Conservation (phyloP, 768 basidiomycete genomes). For the Tubosaeta brunneosetosa region DNA sequence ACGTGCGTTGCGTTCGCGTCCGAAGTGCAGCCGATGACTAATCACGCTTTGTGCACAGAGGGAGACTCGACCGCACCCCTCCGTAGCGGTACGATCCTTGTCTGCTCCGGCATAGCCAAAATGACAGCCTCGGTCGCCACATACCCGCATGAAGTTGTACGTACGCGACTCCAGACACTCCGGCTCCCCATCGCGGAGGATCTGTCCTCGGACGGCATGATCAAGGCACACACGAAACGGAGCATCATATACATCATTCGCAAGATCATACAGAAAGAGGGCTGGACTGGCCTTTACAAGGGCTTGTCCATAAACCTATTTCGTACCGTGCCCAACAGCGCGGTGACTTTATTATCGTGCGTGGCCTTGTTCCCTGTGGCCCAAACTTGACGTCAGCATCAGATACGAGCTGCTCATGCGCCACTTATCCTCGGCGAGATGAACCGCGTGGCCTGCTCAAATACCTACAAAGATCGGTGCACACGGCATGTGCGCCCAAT, state of each 20-base stretch:
- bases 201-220: slow-evolving; percentile 57
- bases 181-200: slow-evolving; percentile 59
- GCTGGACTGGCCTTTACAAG: slow-evolving; percentile 86
- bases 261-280: slow-evolving; percentile 75
- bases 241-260: slow-evolving; percentile 72
- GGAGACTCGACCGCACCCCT: slow-evolving; percentile 28
- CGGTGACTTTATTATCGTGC: slow-evolving; percentile 78
- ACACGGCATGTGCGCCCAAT: slow-evolving; percentile 2
- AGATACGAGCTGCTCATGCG: slow-evolving; percentile 34
- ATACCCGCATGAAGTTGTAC: slow-evolving; percentile 97
- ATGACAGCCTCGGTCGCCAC: slow-evolving; percentile 95
- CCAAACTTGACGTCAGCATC: background rate
- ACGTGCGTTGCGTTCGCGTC: slow-evolving; percentile 50
- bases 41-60: slow-evolving; percentile 15
- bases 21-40: background rate
- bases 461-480: slow-evolving; percentile 10
- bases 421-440: slow-evolving; percentile 23
- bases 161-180: slow-evolving; percentile 94
- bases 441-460: background rate
- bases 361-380: slow-evolving; percentile 5
- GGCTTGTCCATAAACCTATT: slow-evolving; percentile 92
- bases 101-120: slow-evolving; percentile 90
- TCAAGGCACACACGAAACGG: slow-evolving; percentile 48
- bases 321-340: slow-evolving; percentile 93
- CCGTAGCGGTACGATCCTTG: slow-evolving; percentile 56